Evolutionary conservation across 805 yeast genomes (phyloP).

Genomic region (Sugiyamaella lignohabitans): DNA sequence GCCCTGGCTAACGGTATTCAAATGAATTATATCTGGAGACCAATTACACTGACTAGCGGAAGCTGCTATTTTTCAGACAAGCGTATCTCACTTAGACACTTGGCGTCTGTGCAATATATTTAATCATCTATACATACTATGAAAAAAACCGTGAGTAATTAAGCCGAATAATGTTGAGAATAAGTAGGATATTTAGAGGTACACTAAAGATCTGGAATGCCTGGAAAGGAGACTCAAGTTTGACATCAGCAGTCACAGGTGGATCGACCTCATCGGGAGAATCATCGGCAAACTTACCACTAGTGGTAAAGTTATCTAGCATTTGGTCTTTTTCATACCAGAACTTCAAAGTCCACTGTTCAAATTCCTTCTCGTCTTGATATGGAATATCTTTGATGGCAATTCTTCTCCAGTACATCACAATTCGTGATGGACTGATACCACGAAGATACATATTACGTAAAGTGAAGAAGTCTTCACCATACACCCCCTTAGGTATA

Average conservation of each 20-base stretch:
- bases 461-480: slow-evolving; percentile 71
- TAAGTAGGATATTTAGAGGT: slow-evolving; percentile 26
- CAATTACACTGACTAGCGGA: no score
- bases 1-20: no score
- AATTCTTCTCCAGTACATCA: slow-evolving; percentile 57
- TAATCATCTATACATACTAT: no score
- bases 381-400: slow-evolving; percentile 58
- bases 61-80: no score
- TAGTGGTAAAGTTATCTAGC: slow-evolving; percentile 53
- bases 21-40: no score
- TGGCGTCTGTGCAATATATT: no score
- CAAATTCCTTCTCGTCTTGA: slow-evolving; percentile 50
- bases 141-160: neutral
- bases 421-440: slow-evolving; percentile 59
- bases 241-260: slow-evolving; percentile 15
- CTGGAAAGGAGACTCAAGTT: slow-evolving; percentile 24
- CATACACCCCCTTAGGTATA: slow-evolving; percentile 51
- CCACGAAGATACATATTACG: slow-evolving; percentile 60
- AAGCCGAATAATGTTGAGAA: slow-evolving; percentile 9
- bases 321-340: slow-evolving; percentile 78
- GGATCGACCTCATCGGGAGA: slow-evolving; percentile 25
- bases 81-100: no score
- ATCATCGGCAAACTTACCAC: slow-evolving; percentile 38
- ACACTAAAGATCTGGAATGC: slow-evolving; percentile 31
- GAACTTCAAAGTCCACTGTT: slow-evolving; percentile 61